Base-by-base conservation (phyloP, 2,329 filamentous ascomycete genomes). In the Bipolaris sorokiniana region DNA sequence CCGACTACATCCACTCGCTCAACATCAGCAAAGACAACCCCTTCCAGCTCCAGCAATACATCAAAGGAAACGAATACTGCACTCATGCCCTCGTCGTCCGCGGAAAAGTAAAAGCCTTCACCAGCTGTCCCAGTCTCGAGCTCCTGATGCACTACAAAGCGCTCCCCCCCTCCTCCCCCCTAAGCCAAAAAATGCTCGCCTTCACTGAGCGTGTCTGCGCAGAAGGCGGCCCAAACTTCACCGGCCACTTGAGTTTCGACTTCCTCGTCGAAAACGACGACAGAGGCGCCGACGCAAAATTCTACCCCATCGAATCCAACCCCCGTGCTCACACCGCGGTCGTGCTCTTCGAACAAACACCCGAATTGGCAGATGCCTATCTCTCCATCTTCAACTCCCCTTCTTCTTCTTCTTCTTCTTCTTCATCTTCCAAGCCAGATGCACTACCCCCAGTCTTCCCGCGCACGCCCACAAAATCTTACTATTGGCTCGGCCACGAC, bases 221-320 rank as follows among this genome's bases (percentile, higher is more conserved):
- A 3, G 80, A 79, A 42, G 78, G 82, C 22, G 82, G 83, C 1
- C 51, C 73, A 13, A 66, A 70, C 3, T 78, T 90, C 67, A 91
- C 88, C 0, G 90, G 90, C 0, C 90, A 93, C 69, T 72, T 92
- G 31, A 88, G 84, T 16, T 88, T 93, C 51, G 87, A 91, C 70
- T 88, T 93, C 60, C 77, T 92, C 62, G 83, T 89, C 2, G 81
- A 85, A 46, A 51, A 66, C 26, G 56, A 64, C 18, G 33, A 82
- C 42, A 72, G 80, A 42, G 48, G 69, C 33, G 52, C 67, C 13
- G 63, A 74, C 62, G 66, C 78, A 11, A 68, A 64, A 26, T 70
- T 90, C 1, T 88, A 86, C 61, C 86, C 88, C 0, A 90, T 91
- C 54, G 88, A 90, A 68, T 90, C 88, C 67, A 91, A 90, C 54